phyloP scores from a whole-genome alignment of 73 alveolate species.

The Paramecium pentaurelia region DNA sequence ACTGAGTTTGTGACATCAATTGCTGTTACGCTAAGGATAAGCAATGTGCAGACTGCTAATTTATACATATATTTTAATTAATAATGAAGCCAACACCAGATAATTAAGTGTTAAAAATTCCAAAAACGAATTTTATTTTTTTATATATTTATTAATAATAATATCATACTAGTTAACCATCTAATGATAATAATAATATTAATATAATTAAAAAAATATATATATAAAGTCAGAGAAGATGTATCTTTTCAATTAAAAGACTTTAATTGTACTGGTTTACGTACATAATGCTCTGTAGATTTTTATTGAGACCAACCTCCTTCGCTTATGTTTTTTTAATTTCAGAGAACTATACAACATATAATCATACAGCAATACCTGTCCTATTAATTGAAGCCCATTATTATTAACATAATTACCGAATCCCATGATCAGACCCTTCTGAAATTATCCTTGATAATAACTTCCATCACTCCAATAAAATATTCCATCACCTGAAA shows the following conservation, averaged over 20 bases:
- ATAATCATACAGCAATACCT: not conserved
- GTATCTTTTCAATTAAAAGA: conserved; percentile 8
- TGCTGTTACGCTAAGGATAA: conserved; percentile 25
- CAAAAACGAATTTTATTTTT: conserved; percentile 34
- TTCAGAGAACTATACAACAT: not conserved
- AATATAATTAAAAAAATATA: not conserved
- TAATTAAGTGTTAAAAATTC: conserved; percentile 21
- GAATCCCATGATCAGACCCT: not conserved
- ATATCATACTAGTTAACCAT: not conserved
- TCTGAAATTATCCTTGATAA: not conserved
- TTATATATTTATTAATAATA: not conserved
- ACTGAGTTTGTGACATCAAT: conserved; percentile 3
- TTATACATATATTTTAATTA: conserved; percentile 30
- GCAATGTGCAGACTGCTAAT: conserved; percentile 7
- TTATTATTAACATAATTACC: not conserved
- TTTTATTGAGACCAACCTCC: not conserved
- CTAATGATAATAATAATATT: not conserved
- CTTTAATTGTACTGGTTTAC: not conserved
- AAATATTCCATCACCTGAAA: not conserved
- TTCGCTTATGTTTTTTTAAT: not conserved
- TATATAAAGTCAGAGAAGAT: not conserved
- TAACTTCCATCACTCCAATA: conserved; percentile 9
- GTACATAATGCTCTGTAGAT: not conserved
- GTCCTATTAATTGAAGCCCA: not conserved
- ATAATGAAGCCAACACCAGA: not conserved